Evolutionary conservation across 2,329 filamentous ascomycete genomes (phyloP), one percentile per base, ranked within the genome.

Genomic region (Xylariaceae sp.): DNA sequence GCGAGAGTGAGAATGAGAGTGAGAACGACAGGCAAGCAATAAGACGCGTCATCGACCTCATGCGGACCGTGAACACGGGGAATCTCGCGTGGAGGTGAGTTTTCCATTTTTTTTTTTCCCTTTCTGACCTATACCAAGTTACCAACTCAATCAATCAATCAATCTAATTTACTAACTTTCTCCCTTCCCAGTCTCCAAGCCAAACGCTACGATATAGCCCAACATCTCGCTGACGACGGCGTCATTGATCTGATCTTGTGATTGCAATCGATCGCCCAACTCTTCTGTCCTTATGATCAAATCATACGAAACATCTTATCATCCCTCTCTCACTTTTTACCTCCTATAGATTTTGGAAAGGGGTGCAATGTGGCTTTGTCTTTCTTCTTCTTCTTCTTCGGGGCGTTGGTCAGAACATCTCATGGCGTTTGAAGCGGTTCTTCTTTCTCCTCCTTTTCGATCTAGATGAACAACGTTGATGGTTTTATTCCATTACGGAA

Each of bases 41-140:
- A 30, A 40, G 44, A 1, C 46, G 43, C 23, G 41, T 47, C 19
- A 46, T 54, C 9, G 47, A 54, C 14, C 27, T 44, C 1, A 42
- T 56, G 39, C 41, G 50, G 14, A 52, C 50, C 31, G 31, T 52
- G 21, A 54, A 56, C 30, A 55, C 52, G 1, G 53, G 53, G 2
- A 55, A 56, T 31, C 44, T 56, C 2, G 47, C 51, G 14, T 57
- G 54, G 53, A 56, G 53, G 53, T 54, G 43, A 36, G 49, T 24
- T 24, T 9, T 27, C 14, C 13, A 9, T 12, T 14, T n/a, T 5
- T 9, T 8, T 13, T 14, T 17, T 32, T 28, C 23, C 9, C 13
- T 40, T 2, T 3, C 19, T 13, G 5, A n/a, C n/a, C n/a, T n/a
- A n/a, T n/a, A n/a, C n/a, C n/a, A n/a, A n/a, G n/a, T n/a, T n/a